Conservation (phyloP, 306 rosid species). For the Carpinus fangiana region DNA sequence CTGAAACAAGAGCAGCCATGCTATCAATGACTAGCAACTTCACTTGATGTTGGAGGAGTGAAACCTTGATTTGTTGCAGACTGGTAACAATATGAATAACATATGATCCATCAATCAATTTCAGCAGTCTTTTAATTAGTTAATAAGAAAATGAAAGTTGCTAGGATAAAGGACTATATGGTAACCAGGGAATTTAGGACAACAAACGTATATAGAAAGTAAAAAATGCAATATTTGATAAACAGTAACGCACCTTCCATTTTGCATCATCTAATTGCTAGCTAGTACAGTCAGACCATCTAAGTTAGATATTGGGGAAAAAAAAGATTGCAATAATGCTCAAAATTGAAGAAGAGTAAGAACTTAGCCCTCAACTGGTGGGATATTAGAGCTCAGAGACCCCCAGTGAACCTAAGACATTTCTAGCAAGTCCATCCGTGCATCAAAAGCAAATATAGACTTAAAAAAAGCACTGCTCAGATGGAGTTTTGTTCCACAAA, state of each 20-base stretch:
- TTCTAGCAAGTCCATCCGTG: neutral
- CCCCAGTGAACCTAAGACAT: neutral
- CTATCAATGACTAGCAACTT: slow-evolving; percentile 88
- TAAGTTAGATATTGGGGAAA: neutral
- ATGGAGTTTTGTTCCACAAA: neutral
- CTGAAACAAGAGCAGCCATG: slow-evolving; percentile 82
- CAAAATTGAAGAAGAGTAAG: neutral
- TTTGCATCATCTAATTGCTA: neutral
- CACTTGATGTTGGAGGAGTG: slow-evolving; percentile 74
- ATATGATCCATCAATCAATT: slow-evolving; percentile 15
- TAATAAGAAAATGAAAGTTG: slow-evolving; percentile 7
- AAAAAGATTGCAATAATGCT: neutral
- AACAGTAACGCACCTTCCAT: neutral
- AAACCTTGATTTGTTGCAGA: slow-evolving; percentile 75
- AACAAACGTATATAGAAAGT: neutral
- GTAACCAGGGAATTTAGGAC: neutral
- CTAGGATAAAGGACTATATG: slow-evolving; percentile 6
- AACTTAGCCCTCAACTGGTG: neutral
- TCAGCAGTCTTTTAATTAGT: slow-evolving; percentile 1
- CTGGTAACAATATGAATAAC: slow-evolving; percentile 42
- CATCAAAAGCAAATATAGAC: neutral
- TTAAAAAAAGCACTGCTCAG: neutral
- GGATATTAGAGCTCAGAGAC: neutral
- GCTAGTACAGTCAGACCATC: neutral
- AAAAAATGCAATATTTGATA: neutral